A percentile compares a stretch with the other conserved stretches of the same genome.
Conservation (phyloP, 1,139 yeast genomes). For the Zhuliangozyma parablackwelliae region DNA sequence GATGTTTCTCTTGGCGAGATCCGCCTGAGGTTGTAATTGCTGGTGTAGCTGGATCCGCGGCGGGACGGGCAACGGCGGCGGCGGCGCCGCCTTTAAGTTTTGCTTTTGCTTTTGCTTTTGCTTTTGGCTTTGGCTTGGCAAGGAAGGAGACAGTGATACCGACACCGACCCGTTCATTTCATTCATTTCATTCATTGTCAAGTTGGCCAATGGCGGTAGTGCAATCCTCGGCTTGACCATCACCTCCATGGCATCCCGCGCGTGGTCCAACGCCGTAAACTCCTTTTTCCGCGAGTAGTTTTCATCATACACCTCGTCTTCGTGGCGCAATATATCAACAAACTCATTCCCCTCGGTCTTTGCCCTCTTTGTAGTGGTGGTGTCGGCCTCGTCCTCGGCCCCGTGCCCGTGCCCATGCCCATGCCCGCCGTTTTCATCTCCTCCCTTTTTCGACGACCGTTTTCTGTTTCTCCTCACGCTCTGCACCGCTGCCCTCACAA, state of each 20-base stretch:
- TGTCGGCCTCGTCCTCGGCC: constrained; percentile 13
- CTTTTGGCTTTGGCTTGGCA: too few relatives aligned
- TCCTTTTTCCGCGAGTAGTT: constrained; percentile 30
- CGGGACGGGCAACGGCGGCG: too few relatives aligned
- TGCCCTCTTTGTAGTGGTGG: background rate
- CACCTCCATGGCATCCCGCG: constrained; percentile 34
- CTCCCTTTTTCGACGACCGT: constrained; percentile 23
- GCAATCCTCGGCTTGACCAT: constrained; percentile 33
- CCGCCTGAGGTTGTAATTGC: constrained; percentile 5
- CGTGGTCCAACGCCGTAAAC: constrained; percentile 30
- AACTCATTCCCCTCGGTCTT: constrained; percentile 13
- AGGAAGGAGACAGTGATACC: too few relatives aligned
- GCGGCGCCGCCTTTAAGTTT: too few relatives aligned
- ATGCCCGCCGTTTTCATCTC: constrained; percentile 1
- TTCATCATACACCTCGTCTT: constrained; percentile 30
- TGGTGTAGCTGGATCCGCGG: background rate
- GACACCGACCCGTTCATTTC: constrained; percentile 1
- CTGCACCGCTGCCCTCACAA: constrained; percentile 91
- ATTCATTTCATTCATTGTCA: constrained; percentile 4
- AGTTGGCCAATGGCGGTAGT: constrained; percentile 14
- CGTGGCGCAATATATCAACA: constrained; percentile 34
- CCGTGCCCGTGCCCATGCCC: constrained; percentile 7
- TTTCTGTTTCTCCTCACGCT: constrained; percentile 45
- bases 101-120: too few relatives aligned
- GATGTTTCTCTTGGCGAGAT: constrained; percentile 20